Conservation (phyloP, 2,329 filamentous ascomycete species). For the Colletotrichum sp. region DNA sequence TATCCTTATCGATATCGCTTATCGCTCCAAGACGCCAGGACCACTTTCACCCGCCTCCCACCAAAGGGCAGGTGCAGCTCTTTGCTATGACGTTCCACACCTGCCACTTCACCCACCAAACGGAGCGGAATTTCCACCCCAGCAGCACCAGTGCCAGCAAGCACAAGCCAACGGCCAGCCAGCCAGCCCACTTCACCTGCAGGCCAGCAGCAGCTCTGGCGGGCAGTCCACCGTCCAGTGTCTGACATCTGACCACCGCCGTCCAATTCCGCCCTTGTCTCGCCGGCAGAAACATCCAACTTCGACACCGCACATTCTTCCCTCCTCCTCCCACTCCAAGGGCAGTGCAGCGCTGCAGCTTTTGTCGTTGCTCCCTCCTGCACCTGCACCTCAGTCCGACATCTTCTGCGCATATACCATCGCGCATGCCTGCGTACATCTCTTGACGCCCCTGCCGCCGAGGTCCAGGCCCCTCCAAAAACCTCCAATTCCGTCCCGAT, state of each 20-base stretch:
- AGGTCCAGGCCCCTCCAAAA: constrained; percentile 10
- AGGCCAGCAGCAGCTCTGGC: background rate
- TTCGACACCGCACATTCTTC: background rate
- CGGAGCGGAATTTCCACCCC: constrained; percentile 13
- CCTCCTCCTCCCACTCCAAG: background rate
- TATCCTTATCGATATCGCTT: constrained; percentile 8
- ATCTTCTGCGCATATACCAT: background rate
- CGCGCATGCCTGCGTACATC: constrained; percentile 9
- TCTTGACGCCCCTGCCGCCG: constrained; percentile 13
- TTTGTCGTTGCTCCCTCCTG: background rate
- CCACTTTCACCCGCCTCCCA: background rate
- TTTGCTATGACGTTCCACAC: constrained; percentile 17
- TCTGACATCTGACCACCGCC: constrained; percentile 19
- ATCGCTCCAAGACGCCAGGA: background rate
- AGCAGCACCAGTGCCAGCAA: background rate
- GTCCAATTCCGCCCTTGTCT: constrained; percentile 16
- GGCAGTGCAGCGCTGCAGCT: background rate
- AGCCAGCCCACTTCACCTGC: background rate
- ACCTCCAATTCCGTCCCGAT: background rate
- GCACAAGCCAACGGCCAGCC: background rate
- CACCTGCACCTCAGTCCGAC: background rate
- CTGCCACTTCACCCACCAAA: constrained; percentile 16
- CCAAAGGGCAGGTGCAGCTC: background rate
- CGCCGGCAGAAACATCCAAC: constrained; percentile 3
- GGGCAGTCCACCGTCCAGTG: background rate